Evolutionary conservation across 345 rosid species (phyloP).

Genomic region (Boechera retrofracta): DNA sequence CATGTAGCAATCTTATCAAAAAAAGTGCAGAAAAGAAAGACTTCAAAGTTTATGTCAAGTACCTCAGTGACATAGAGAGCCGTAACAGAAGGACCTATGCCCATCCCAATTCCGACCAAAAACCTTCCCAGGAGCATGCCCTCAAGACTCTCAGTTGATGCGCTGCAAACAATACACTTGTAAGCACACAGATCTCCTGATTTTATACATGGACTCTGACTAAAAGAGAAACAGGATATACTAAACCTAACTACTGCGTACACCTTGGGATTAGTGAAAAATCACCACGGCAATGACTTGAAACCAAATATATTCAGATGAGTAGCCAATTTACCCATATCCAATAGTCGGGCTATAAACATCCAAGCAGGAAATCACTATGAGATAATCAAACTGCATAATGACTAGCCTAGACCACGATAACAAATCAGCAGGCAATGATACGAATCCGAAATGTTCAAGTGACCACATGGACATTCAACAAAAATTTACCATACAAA

Average conservation of each 20-base stretch:
- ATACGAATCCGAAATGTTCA: slow-evolving; percentile 7
- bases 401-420: slow-evolving; percentile 23
- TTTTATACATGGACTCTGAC: slow-evolving; percentile 19
- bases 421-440: slow-evolving; percentile 16
- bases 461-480: slow-evolving; percentile 14
- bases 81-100: slow-evolving; percentile 88
- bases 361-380: slow-evolving; percentile 1
- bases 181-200: slow-evolving; percentile 34
- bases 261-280: slow-evolving; percentile 9
- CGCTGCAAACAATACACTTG: slow-evolving; percentile 61
- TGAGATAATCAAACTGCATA: slow-evolving; percentile 4
- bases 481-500: neutral
- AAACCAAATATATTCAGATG: slow-evolving; percentile 7
- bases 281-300: slow-evolving; percentile 19
- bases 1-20: slow-evolving; percentile 13
- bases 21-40: slow-evolving; percentile 28
- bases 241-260: slow-evolving; percentile 8
- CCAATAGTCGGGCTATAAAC: neutral
- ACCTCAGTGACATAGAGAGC: slow-evolving; percentile 98
- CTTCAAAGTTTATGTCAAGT: slow-evolving; percentile 32
- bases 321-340: slow-evolving; percentile 18
- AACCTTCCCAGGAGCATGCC: slow-evolving; percentile 95
- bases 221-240: slow-evolving; percentile 1
- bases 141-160: slow-evolving; percentile 70
- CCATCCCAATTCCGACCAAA: slow-evolving; percentile 93